phyloP scores from a whole-genome alignment of 148 eudicot species.

The Silene latifolia region DNA sequence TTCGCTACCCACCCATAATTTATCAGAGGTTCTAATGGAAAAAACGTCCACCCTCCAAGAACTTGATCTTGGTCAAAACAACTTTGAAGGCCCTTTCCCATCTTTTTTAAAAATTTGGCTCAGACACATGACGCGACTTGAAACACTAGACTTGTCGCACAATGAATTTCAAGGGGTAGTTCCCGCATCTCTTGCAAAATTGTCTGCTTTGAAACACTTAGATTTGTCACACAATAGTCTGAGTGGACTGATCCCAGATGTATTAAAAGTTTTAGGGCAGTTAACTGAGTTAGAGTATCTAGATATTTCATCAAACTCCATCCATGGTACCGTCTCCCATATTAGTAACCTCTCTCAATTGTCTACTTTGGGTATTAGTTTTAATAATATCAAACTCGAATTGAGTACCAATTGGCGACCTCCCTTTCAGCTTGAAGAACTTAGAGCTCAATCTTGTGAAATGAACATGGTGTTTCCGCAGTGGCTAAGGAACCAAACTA shows the following conservation, averaged over 20 bases:
- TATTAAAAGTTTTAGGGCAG: not conserved
- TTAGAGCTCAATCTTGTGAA: not conserved
- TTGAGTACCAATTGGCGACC: not conserved
- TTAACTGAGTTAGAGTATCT: not conserved
- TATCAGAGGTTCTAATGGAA: no score
- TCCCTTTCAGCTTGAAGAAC: not conserved
- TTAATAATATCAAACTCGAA: not conserved
- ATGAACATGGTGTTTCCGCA: not conserved
- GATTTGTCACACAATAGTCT: not conserved
- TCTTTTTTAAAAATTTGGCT: not conserved
- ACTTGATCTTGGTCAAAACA: no score
- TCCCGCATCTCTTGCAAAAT: not conserved
- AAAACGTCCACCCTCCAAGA: no score
- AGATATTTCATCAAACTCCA: conserved; percentile 5
- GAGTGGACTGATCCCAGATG: not conserved
- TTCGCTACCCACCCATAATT: no score
- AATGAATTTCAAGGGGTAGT: not conserved
- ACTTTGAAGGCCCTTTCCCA: not conserved
- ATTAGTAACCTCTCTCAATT: conserved; percentile 3
- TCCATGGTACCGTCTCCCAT: not conserved
- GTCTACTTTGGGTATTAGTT: not conserved
- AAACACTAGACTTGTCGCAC: not conserved
- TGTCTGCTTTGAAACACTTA: not conserved
- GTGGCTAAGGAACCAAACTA: not conserved
- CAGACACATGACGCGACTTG: no score